phyloP scores from a whole-genome alignment of 169 alveolate genomes.

The Plasmodium vinckei region DNA sequence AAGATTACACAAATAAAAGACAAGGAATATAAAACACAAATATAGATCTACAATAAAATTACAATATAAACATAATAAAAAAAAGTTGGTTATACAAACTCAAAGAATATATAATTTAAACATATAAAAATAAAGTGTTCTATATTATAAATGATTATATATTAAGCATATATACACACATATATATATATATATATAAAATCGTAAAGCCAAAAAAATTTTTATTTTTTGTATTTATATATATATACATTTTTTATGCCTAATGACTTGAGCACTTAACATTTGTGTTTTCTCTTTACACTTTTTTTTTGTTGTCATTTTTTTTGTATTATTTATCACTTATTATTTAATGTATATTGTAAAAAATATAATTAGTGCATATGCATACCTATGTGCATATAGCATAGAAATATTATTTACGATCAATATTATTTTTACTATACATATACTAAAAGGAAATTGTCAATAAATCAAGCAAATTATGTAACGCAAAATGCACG shows the following conservation, averaged over 20 bases:
- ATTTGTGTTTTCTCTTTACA: constrained; percentile 2
- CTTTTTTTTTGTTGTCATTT: background rate
- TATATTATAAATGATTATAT: too few relatives aligned
- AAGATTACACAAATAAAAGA: too few relatives aligned
- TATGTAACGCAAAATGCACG: too few relatives aligned
- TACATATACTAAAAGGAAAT: too few relatives aligned
- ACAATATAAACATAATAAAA: too few relatives aligned
- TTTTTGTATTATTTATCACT: background rate
- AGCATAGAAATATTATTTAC: background rate
- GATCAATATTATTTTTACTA: too few relatives aligned
- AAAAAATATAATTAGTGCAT: background rate
- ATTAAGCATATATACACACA: background rate
- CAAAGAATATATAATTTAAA: too few relatives aligned
- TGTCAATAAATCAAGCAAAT: too few relatives aligned
- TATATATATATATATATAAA: background rate
- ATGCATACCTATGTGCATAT: constrained; percentile 4
- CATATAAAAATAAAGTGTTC: too few relatives aligned
- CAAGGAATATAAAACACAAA: too few relatives aligned
- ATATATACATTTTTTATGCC: background rate
- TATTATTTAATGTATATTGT: background rate
- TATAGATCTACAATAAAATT: too few relatives aligned
- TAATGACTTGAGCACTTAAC: background rate
- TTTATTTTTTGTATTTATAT: constrained; percentile 4
- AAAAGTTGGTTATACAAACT: too few relatives aligned
- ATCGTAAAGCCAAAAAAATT: background rate